Conservation (phyloP, 192 early-diverging fungal genomes). For the Coemansia furcata region DNA sequence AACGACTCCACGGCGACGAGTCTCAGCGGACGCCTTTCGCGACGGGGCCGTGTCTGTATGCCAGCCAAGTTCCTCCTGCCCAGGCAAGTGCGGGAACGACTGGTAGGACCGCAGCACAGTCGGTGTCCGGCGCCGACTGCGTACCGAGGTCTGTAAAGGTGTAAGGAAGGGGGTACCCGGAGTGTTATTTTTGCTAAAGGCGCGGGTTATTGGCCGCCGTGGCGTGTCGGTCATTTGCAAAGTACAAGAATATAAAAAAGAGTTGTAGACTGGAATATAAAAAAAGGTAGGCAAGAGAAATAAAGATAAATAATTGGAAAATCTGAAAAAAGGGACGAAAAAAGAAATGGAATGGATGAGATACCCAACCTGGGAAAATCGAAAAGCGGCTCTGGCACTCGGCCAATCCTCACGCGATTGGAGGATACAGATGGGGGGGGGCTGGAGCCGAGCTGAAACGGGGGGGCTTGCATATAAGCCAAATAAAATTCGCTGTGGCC, state of each 20-base stretch:
- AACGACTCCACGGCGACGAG: neutral
- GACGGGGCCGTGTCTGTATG: slow-evolving; percentile 1
- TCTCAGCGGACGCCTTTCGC: neutral
- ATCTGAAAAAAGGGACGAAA: slow-evolving; percentile 2
- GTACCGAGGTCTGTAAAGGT: neutral
- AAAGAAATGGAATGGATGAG: too few species aligned
- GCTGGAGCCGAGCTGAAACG: slow-evolving; percentile 8
- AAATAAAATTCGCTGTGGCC: neutral
- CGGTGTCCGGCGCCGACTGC: slow-evolving; percentile 10
- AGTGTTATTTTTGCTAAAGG: slow-evolving; percentile 14
- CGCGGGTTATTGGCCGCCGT: slow-evolving; percentile 23
- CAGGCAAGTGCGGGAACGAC: slow-evolving; percentile 37
- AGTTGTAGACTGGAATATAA: neutral
- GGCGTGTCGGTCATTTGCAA: slow-evolving; percentile 30
- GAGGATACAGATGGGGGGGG: neutral
- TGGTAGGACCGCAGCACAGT: slow-evolving; percentile 19
- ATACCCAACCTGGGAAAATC: slow-evolving; percentile 6
- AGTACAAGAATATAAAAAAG: neutral
- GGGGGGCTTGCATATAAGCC: neutral
- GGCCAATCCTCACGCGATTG: slow-evolving; percentile 2
- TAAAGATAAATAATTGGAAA: slow-evolving; percentile 10
- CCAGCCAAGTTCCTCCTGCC: neutral
- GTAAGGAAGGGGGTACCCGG: neutral
- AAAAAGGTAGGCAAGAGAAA: neutral
- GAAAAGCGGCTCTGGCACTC: neutral